These are phyloP conservation scores for Nemania bipapillata DNA, from an alignment of 2,329 filamentous ascomycete genomes.

Conservation along the genomic window DNA sequence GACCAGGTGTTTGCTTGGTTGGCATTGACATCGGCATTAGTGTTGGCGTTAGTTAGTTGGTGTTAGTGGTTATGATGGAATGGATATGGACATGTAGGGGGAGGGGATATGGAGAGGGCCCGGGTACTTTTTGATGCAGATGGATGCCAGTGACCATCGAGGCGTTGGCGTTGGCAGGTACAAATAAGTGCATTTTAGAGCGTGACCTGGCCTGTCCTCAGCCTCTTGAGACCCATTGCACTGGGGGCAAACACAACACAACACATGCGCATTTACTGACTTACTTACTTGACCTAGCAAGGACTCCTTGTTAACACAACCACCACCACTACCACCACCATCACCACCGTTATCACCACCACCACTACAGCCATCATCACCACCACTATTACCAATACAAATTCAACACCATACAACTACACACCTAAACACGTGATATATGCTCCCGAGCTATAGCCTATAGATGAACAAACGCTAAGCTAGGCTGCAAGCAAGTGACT, in stretches of 20 bases:
- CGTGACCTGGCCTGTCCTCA: constrained; percentile 37
- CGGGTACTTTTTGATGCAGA: constrained; percentile 30
- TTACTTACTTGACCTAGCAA: not conserved
- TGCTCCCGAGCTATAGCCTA: too few species aligned
- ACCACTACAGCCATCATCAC: not conserved
- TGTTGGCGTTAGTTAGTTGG: constrained; percentile 2
- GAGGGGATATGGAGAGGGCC: constrained; percentile 18
- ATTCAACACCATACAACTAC: not conserved
- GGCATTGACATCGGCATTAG: constrained; percentile 2
- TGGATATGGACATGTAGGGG: not conserved
- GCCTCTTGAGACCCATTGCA: constrained; percentile 30
- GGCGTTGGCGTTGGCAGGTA: constrained; percentile 26
- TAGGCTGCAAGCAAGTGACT: not conserved
- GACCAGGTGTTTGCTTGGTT: not conserved
- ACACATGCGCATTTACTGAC: not conserved
- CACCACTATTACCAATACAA: not conserved
- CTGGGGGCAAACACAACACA: constrained; percentile 9
- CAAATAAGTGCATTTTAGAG: constrained; percentile 33
- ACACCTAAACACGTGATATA: not conserved
- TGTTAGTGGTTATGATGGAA: constrained; percentile 20
- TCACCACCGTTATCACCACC: not conserved
- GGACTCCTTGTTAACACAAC: constrained; percentile 12
- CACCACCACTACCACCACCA: not conserved
- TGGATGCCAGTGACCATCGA: constrained; percentile 34
- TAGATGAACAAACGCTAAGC: not conserved